These are phyloP conservation scores for Lactarius psammicola DNA, from an alignment of 768 basidiomycete species.

Conservation along the genomic window DNA sequence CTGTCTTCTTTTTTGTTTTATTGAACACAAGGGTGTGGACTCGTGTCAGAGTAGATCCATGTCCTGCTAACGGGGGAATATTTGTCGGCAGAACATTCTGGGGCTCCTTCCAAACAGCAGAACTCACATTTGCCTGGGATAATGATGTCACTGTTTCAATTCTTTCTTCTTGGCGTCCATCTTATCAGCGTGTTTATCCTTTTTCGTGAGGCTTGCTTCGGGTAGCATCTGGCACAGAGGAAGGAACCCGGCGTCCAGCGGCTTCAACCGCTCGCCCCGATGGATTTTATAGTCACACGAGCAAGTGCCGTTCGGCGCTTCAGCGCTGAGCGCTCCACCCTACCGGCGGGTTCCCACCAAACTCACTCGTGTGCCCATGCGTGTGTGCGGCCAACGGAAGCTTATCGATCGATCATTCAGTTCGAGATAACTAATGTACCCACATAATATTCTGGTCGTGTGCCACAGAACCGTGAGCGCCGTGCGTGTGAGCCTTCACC, in stretches of 20 bases:
- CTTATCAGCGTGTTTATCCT: background rate
- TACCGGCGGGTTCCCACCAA: background rate
- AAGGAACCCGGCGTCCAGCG: background rate
- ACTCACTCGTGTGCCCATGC: background rate
- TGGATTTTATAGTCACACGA: background rate
- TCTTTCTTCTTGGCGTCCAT: background rate
- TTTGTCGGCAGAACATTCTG: no score
- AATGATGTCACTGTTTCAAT: background rate
- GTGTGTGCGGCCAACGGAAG: background rate
- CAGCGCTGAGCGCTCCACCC: no score
- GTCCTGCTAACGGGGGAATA: no score
- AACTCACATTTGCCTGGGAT: background rate
- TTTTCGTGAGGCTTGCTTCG: background rate
- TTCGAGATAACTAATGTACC: background rate
- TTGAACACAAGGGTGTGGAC: no score
- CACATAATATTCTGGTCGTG: background rate
- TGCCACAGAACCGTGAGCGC: background rate
- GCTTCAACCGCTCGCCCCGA: background rate
- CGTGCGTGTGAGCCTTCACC: background rate
- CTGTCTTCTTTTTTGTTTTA: no score
- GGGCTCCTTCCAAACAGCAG: background rate
- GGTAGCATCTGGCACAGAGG: background rate
- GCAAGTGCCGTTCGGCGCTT: background rate
- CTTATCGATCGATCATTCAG: background rate
- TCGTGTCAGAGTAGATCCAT: no score